These are phyloP conservation scores for Amanita fuliginea DNA, from an alignment of 768 basidiomycete genomes.

Conservation along the genomic window DNA sequence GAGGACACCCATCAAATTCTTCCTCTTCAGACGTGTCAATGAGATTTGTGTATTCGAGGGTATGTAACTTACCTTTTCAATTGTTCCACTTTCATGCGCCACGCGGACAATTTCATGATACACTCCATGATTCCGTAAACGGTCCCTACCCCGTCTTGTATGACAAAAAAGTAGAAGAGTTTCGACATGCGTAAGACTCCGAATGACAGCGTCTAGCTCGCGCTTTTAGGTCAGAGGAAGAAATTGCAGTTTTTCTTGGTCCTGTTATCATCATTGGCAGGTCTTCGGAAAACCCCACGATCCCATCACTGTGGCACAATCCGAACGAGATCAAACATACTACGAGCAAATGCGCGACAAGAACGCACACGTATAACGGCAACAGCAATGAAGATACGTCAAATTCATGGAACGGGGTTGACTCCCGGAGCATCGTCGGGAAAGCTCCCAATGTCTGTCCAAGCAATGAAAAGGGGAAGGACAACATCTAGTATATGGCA, in stretches of 20 bases:
- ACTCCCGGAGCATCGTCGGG: no score
- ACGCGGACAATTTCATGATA: constrained; percentile 80
- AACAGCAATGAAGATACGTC: no score
- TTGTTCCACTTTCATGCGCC: constrained; percentile 67
- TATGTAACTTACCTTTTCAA: constrained; percentile 52
- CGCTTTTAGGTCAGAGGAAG: constrained; percentile 76
- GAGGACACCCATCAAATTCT: no score
- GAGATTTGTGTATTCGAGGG: not conserved
- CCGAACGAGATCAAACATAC: no score
- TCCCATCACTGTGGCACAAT: no score
- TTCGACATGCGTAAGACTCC: constrained; percentile 82
- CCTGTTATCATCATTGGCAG: constrained; percentile 38
- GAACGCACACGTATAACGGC: no score
- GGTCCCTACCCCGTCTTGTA: constrained; percentile 83
- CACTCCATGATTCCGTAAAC: constrained; percentile 74
- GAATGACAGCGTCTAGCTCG: constrained; percentile 66
- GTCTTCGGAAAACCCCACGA: no score
- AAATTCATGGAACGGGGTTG: no score
- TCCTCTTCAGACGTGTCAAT: not conserved
- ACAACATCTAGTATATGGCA: no score
- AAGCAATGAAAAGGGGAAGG: no score
- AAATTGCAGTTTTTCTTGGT: constrained; percentile 89
- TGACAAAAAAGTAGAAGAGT: constrained; percentile 85
- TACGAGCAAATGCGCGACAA: no score
- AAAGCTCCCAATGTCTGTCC: no score